Conservation (phyloP, 1,284 basidiomycete species). For the Puccinia polysora region DNA sequence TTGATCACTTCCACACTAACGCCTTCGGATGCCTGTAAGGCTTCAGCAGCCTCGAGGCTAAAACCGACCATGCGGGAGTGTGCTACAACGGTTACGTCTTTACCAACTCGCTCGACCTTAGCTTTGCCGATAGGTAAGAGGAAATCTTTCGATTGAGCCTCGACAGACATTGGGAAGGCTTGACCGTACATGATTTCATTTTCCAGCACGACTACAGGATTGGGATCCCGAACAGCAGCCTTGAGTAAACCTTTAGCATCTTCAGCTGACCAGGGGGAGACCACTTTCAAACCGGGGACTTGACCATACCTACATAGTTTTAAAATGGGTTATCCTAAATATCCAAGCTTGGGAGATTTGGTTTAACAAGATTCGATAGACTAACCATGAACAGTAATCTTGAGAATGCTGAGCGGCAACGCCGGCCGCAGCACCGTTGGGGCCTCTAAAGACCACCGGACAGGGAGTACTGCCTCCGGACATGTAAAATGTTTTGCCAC, state of each 20-base stretch:
- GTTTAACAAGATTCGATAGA: not conserved
- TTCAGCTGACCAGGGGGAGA: conserved; percentile 93
- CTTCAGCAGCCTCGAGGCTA: conserved; percentile 85
- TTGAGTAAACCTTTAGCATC: conserved; percentile 98
- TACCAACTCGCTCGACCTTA: conserved; percentile 88
- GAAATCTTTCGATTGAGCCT: conserved; percentile 92
- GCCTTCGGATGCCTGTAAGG: conserved; percentile 82
- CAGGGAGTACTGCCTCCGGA: conserved; percentile 96
- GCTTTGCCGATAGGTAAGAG: conserved; percentile 90
- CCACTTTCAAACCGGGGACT: conserved; percentile 93
- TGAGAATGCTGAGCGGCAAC: conserved; percentile 70
- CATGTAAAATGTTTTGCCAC: conserved; percentile 99
- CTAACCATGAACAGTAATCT: conserved; percentile 55
- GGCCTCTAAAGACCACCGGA: conserved; percentile 98
- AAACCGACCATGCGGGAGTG: conserved; percentile 95
- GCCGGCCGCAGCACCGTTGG: conserved; percentile 96
- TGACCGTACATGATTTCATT: conserved; percentile 99
- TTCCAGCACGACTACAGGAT: conserved; percentile 96
- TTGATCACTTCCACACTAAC: conserved; percentile 98
- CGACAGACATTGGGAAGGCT: conserved; percentile 88
- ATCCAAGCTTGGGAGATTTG: not conserved
- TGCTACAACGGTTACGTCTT: conserved; percentile 90
- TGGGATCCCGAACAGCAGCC: conserved; percentile 95
- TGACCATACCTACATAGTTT: conserved; percentile 92
- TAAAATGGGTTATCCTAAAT: not conserved